Conservation (phyloP, 176 grass and related monocot genomes). For the Carex parvula region DNA sequence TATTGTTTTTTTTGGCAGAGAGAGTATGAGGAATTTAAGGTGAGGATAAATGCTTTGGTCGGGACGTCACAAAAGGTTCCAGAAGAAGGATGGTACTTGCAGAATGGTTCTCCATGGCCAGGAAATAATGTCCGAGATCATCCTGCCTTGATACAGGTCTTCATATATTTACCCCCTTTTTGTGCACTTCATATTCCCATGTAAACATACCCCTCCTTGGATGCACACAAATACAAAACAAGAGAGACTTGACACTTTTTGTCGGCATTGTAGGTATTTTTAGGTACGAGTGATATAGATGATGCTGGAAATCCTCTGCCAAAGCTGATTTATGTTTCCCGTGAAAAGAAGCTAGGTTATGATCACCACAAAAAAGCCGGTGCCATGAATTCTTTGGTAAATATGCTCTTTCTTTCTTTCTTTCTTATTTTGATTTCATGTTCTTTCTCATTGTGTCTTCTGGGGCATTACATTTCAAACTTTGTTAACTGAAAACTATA, state of each 20-base stretch:
- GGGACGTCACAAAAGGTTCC: constrained; percentile 38
- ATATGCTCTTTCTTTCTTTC: constrained; percentile 9
- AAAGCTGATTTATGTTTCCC: constrained; percentile 43
- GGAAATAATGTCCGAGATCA: constrained; percentile 50
- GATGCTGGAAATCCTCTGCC: constrained; percentile 37
- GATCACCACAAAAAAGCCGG: constrained; percentile 58
- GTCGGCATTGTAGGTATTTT: constrained; percentile 30
- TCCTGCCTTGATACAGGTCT: constrained; percentile 53
- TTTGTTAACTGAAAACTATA: not conserved
- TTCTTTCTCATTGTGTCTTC: not conserved
- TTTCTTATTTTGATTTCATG: not conserved
- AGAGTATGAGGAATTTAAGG: constrained; percentile 47
- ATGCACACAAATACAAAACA: not conserved
- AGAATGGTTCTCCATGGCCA: constrained; percentile 49
- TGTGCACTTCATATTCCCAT: not conserved
- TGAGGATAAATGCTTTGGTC: constrained; percentile 39
- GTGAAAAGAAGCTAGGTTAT: constrained; percentile 46
- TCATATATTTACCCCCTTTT: not conserved
- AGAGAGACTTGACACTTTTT: not conserved
- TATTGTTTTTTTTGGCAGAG: constrained; percentile 25
- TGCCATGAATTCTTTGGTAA: constrained; percentile 59
- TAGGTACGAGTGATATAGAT: constrained; percentile 26
- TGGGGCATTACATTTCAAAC: not conserved
- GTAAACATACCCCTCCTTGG: not conserved
- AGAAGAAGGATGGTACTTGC: constrained; percentile 47